These are phyloP conservation scores for Flammula alnicola DNA, from an alignment of 1,284 basidiomycete genomes.

Conservation along the genomic window DNA sequence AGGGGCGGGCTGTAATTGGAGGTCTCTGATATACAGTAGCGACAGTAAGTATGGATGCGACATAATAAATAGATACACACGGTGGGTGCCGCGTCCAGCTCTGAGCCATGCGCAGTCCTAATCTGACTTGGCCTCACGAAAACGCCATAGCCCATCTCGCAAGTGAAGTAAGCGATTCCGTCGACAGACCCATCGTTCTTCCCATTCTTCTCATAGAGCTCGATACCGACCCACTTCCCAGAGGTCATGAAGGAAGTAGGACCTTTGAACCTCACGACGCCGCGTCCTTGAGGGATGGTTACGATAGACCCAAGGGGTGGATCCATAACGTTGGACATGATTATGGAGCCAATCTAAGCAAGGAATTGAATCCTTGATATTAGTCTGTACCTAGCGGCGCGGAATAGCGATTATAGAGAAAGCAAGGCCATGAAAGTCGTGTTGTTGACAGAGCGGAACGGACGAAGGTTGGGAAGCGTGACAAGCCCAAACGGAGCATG, in stretches of 20 bases:
- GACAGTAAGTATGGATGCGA: not conserved
- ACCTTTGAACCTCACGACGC: conserved; percentile 88
- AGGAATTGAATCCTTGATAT: not conserved
- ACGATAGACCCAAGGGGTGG: conserved; percentile 67
- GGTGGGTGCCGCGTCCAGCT: conserved; percentile 36
- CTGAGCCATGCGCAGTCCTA: conserved; percentile 58
- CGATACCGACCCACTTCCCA: conserved; percentile 96
- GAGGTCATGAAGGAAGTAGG: conserved; percentile 78
- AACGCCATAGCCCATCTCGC: conserved; percentile 80
- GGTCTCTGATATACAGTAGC: conserved; percentile 19
- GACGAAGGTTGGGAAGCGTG: too few species aligned
- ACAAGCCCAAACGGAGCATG: too few species aligned
- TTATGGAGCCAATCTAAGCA: not conserved
- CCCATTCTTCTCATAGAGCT: conserved; percentile 81
- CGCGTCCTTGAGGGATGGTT: conserved; percentile 77
- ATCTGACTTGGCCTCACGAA: conserved; percentile 93
- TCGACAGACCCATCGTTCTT: conserved; percentile 96
- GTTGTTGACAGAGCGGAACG: too few species aligned
- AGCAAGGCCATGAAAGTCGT: too few species aligned
- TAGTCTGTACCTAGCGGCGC: too few species aligned
- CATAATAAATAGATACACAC: conserved; percentile 4
- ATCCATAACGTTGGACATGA: conserved; percentile 27
- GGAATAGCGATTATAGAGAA: too few species aligned
- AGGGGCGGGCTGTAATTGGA: conserved; percentile 32
- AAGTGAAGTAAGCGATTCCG: conserved; percentile 86